Evolutionary conservation across 306 rosid genomes (phyloP).

Genomic region (Sindora glabra): DNA sequence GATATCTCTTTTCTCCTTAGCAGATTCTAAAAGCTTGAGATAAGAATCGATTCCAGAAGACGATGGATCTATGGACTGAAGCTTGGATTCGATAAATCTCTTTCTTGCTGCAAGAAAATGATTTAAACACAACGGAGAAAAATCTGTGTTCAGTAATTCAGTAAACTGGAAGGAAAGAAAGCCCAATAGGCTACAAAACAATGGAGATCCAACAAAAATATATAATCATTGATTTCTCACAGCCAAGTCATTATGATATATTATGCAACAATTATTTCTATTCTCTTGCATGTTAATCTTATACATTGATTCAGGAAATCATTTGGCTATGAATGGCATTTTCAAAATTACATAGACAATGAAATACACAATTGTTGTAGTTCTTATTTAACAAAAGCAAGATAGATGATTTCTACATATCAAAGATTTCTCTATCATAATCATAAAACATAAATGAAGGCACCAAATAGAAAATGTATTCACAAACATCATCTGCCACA

Average conservation of each 20-base stretch:
- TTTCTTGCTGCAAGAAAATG: slow-evolving; percentile 61
- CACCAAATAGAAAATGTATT: background rate
- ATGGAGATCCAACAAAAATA: slow-evolving; percentile 3
- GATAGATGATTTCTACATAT: background rate
- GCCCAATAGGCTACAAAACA: background rate
- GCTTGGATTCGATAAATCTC: slow-evolving; percentile 71
- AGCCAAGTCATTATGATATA: background rate
- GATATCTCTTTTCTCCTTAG: slow-evolving; percentile 72
- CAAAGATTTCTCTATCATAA: background rate
- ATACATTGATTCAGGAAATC: slow-evolving; percentile 7
- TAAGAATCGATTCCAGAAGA: slow-evolving; percentile 54
- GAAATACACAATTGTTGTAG: background rate
- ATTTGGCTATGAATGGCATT: background rate
- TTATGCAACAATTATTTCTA: slow-evolving; percentile 1
- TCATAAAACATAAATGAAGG: background rate
- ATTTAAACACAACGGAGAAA: background rate
- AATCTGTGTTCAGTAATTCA: slow-evolving; percentile 6
- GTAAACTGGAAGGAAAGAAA: background rate
- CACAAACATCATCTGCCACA: background rate
- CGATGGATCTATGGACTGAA: slow-evolving; percentile 64
- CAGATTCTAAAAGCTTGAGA: slow-evolving; percentile 56
- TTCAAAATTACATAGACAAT: background rate
- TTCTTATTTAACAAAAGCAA: slow-evolving; percentile 5
- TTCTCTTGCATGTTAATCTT: background rate
- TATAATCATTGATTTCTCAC: background rate